phyloP scores from a whole-genome alignment of 768 basidiomycete species.

The Lentinus brumalis region DNA sequence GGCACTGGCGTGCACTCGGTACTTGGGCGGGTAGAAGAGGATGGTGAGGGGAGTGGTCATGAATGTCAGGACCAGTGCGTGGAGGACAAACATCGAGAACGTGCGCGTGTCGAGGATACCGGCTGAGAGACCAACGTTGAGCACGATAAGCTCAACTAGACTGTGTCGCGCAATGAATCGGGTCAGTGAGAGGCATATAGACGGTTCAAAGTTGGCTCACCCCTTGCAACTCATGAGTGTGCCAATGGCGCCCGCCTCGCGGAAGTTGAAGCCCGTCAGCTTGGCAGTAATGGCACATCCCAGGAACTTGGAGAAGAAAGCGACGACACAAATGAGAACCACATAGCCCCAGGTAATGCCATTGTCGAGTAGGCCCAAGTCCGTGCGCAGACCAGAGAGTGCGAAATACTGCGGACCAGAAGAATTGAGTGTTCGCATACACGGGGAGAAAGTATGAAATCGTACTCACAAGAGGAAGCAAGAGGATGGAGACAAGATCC shows the following conservation, averaged over 20 bases:
- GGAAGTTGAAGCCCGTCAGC: constrained; percentile 60
- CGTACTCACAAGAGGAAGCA: constrained; percentile 70
- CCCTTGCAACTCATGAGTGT: constrained; percentile 91
- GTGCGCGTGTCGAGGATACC: constrained; percentile 61
- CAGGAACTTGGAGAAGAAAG: constrained; percentile 80
- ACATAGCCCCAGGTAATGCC: constrained; percentile 81
- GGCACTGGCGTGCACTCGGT: constrained; percentile 44
- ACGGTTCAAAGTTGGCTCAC: constrained; percentile 38
- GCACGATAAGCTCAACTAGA: constrained; percentile 85
- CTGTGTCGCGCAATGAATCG: constrained; percentile 30
- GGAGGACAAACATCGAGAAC: constrained; percentile 90
- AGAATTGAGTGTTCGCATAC: too few species aligned
- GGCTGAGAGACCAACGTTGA: constrained; percentile 83
- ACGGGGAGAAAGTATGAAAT: background rate
- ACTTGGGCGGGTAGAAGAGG: constrained; percentile 68
- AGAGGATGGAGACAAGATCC: constrained; percentile 77
- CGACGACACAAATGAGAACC: constrained; percentile 69
- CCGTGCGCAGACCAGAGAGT: constrained; percentile 76
- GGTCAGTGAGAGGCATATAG: background rate
- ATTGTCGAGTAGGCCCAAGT: constrained; percentile 74
- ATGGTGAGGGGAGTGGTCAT: constrained; percentile 84
- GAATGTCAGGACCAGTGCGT: constrained; percentile 76
- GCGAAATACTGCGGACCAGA: constrained; percentile 63
- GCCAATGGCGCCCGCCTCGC: constrained; percentile 85
- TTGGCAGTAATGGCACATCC: constrained; percentile 66